Percentiles rank a stretch among this genome's conserved stretches.
Evolutionary conservation across 257 asterid species (phyloP).

Genomic region (Scutellaria galericulata): DNA sequence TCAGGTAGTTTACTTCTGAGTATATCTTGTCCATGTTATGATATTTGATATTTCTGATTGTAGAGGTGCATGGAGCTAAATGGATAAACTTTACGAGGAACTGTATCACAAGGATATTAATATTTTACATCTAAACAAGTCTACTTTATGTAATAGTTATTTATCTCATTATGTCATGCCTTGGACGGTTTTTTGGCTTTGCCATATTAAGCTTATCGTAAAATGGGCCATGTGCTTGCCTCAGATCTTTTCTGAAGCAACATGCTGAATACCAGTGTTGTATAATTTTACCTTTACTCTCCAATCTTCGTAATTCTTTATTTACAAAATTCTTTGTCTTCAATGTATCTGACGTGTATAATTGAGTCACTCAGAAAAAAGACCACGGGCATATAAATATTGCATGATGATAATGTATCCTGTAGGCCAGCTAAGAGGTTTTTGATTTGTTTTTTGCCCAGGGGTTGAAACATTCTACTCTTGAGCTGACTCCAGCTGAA

Average conservation of each 20-base stretch:
- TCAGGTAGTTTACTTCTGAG: conserved; percentile 59
- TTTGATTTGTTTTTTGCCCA: conserved; percentile 43
- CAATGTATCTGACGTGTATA: background rate
- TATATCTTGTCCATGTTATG: conserved; percentile 30
- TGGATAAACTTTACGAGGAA: background rate
- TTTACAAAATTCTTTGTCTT: background rate
- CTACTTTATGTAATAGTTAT: background rate
- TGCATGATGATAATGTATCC: conserved; percentile 18
- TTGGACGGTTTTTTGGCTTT: background rate
- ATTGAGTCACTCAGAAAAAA: conserved; percentile 7
- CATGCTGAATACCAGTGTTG: conserved; percentile 14
- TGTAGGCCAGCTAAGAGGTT: conserved; percentile 17
- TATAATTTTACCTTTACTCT: background rate
- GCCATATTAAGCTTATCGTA: background rate
- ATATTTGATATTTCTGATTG: conserved; percentile 23
- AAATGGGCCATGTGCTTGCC: background rate
- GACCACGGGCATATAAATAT: conserved; percentile 16
- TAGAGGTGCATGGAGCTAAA: conserved; percentile 23
- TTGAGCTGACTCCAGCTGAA: conserved; percentile 87
- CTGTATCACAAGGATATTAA: conserved; percentile 2
- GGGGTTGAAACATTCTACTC: conserved; percentile 73
- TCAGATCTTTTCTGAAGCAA: conserved; percentile 15
- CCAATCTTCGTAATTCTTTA: background rate
- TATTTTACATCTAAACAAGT: background rate
- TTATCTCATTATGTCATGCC: background rate